Percentiles rank a stretch among this genome's conserved stretches.
Conservation (phyloP, 305 asterid species). For the Fraxinus sp. region DNA sequence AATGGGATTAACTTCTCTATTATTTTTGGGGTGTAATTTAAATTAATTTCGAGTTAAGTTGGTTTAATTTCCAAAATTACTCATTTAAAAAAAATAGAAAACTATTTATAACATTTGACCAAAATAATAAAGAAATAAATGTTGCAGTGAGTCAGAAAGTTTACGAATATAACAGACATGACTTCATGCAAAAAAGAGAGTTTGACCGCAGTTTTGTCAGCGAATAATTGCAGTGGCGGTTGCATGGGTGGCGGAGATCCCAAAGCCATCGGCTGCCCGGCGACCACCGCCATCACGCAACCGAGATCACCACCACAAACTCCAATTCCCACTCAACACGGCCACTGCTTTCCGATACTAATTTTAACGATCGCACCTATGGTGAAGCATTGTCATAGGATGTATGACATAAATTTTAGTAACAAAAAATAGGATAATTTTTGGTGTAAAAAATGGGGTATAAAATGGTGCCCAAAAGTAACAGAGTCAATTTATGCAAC, state of each 20-base stretch:
- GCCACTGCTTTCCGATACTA: background rate
- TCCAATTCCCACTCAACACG: background rate
- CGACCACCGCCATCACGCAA: background rate
- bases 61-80: background rate
- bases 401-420: no score
- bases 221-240: background rate
- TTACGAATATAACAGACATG: background rate
- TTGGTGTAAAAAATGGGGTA: no score
- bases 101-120: background rate
- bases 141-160: background rate
- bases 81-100: background rate
- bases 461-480: background rate
- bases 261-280: background rate
- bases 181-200: background rate
- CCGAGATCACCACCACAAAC: background rate
- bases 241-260: background rate
- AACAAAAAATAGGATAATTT: background rate
- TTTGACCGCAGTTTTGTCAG: background rate
- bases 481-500: background rate
- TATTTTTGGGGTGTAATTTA: background rate
- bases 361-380: background rate
- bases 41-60: background rate
- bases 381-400: background rate
- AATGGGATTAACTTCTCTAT: background rate
- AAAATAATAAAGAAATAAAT: no score